Base-by-base conservation (phyloP, 2,329 filamentous ascomycete genomes). In the Ophiostoma australiae region DNA sequence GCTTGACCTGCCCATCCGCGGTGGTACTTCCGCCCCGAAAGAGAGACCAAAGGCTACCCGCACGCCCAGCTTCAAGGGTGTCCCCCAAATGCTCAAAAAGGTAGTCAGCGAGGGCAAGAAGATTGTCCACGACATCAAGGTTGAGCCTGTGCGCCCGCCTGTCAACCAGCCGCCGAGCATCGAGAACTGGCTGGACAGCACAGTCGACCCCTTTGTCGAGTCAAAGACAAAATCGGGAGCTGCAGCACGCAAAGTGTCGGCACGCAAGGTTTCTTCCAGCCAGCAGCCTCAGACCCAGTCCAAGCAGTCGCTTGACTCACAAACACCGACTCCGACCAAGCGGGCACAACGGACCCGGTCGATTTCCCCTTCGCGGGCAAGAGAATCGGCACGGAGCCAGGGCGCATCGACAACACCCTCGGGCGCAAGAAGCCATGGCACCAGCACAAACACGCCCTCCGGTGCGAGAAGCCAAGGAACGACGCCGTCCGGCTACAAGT, bases 21-120 rank as follows among this genome's bases (percentile, higher is more conserved):
- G 82, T 6, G 20, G 80, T 84, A 70, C 33, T 23, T 6, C 35
- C 10, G 79, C 82, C n/a, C 78, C 79, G 37, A 83, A 71, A 77
- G 77, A 52, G 80, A 82, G 76, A 78, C 78, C 80, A 39, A 85
- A 86, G 75, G 79, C 83, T 8, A 84, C 86, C 66, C 81, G 86
- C 61, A 86, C 83, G 68, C 79, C 83, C 1, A 89, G 86, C 76
- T 85, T 89, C 78, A 87, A 86, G 74, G 83, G 81, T 67, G 83
- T 89, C 73, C 86, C 87, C n/a, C 86, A 86, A 58, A 87, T 89
- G 8, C 79, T 90, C 73, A 89, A 88, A 75, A 89, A 87, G 76
- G 87, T 89, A 7, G 83, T 90, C 72, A 86, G 82, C 65, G 87
- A 87, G 72, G 86, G 87, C 68, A 89, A 86, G 78, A 89, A 89